A percentile compares a stretch with the other conserved stretches of the same genome.
These are phyloP conservation scores for Exophiala phaeomuriformis DNA, from an alignment of 2,329 filamentous ascomycete species.

Conservation along the genomic window DNA sequence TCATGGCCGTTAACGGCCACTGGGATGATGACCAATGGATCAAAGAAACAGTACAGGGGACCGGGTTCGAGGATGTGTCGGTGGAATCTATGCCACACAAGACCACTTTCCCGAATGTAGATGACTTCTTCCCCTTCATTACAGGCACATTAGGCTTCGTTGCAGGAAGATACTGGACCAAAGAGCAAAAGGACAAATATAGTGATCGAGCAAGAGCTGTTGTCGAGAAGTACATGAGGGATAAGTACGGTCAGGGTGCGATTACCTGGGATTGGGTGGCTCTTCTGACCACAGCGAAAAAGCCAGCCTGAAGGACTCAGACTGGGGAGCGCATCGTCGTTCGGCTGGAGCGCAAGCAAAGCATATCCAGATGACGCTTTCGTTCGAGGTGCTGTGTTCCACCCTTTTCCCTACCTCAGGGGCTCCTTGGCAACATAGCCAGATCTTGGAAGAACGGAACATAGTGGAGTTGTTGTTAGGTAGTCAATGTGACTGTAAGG, in stretches of 20 bases:
- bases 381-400: too few relatives aligned
- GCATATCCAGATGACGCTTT: too few relatives aligned
- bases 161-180: constrained; percentile 6
- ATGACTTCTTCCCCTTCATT: constrained; percentile 6
- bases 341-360: too few relatives aligned
- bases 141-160: constrained; percentile 8
- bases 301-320: constrained; percentile 15
- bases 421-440: too few relatives aligned
- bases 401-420: too few relatives aligned
- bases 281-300: constrained; percentile 30
- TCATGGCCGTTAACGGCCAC: constrained; percentile 1
- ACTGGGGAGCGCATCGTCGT: too few relatives aligned
- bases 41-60: not conserved
- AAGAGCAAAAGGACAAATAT: constrained; percentile 14
- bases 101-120: not conserved
- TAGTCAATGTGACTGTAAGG: too few relatives aligned
- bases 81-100: constrained; percentile 4
- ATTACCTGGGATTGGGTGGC: constrained; percentile 25
- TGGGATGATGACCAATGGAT: constrained; percentile 13
- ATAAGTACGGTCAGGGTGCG: constrained; percentile 15
- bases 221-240: constrained; percentile 11
- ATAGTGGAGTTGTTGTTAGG: too few relatives aligned
- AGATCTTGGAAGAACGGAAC: too few relatives aligned
- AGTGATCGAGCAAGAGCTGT: constrained; percentile 5
- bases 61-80: constrained; percentile 14